phyloP scores from a whole-genome alignment of 2,329 filamentous ascomycete species.

The Neonectria coccinea region DNA sequence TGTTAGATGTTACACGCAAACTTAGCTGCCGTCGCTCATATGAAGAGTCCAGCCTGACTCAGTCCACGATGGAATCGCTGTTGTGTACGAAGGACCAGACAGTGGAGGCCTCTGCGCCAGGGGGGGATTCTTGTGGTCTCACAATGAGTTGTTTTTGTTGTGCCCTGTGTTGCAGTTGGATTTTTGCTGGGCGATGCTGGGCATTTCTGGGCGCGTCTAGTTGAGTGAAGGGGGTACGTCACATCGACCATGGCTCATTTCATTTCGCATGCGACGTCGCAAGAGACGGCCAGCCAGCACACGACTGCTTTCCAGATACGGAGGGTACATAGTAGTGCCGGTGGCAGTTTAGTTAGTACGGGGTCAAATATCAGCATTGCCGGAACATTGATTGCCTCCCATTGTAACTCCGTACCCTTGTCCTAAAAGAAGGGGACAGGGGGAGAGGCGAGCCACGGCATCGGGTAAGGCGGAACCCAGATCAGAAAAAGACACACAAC shows the following conservation, averaged over 20 bases:
- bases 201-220: not conserved
- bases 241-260: slow-evolving; percentile 14
- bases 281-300: slow-evolving; percentile 13
- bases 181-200: not conserved
- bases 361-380: too few relatives aligned
- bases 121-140: not conserved
- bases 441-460: not conserved
- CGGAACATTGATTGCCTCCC: not conserved
- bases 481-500: too few relatives aligned
- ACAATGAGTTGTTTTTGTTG: not conserved
- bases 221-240: slow-evolving; percentile 1
- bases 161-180: not conserved
- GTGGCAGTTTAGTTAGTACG: not conserved
- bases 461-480: not conserved
- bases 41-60: not conserved
- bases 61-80: not conserved
- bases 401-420: not conserved
- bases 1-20: not conserved
- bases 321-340: not conserved
- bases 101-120: not conserved
- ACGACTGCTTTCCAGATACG: slow-evolving; percentile 19
- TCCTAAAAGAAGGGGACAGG: not conserved
- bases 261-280: slow-evolving; percentile 19
- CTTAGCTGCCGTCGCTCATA: too few relatives aligned
- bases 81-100: not conserved